phyloP scores from a whole-genome alignment of 1,284 basidiomycete genomes.

The Puccinia coronata region DNA sequence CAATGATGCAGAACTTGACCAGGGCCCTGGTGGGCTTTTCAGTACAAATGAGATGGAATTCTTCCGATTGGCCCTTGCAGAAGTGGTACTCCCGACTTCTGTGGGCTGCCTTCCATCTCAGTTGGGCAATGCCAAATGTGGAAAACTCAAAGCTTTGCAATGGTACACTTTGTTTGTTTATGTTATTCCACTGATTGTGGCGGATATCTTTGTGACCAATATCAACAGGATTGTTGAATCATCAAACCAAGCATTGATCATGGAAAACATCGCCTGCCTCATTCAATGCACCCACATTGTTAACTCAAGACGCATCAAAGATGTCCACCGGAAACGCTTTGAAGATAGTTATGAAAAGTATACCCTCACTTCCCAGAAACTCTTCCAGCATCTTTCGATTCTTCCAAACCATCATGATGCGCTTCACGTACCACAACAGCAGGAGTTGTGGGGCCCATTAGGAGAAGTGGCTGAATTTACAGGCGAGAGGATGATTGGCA shows the following conservation, averaged over 20 bases:
- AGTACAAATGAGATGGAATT: slow-evolving; percentile 4
- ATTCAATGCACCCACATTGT: slow-evolving; percentile 49
- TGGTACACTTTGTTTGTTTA: slow-evolving; percentile 20
- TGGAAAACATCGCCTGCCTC: slow-evolving; percentile 30
- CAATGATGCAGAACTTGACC: slow-evolving; percentile 9
- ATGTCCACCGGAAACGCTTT: not conserved
- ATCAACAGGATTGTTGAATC: slow-evolving; percentile 5
- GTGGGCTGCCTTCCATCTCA: not conserved
- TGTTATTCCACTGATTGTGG: slow-evolving; percentile 24
- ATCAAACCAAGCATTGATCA: not conserved
- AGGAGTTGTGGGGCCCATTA: not conserved
- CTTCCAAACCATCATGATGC: slow-evolving; percentile 4
- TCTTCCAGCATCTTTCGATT: not conserved
- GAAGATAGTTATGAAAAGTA: not conserved
- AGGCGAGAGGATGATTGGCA: not conserved
- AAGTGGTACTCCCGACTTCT: slow-evolving; percentile 3
- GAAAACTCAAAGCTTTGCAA: slow-evolving; percentile 36
- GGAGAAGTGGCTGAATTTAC: not conserved
- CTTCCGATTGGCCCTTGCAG: not conserved
- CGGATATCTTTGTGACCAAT: not conserved
- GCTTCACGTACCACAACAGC: not conserved
- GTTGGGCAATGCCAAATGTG: not conserved
- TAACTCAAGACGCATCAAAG: not conserved
- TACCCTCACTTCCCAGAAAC: not conserved
- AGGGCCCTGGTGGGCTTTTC: slow-evolving; percentile 18